These are phyloP conservation scores for Fragilaria crotonensis DNA, from an alignment of 108 stramenopile species.

Conservation along the genomic window DNA sequence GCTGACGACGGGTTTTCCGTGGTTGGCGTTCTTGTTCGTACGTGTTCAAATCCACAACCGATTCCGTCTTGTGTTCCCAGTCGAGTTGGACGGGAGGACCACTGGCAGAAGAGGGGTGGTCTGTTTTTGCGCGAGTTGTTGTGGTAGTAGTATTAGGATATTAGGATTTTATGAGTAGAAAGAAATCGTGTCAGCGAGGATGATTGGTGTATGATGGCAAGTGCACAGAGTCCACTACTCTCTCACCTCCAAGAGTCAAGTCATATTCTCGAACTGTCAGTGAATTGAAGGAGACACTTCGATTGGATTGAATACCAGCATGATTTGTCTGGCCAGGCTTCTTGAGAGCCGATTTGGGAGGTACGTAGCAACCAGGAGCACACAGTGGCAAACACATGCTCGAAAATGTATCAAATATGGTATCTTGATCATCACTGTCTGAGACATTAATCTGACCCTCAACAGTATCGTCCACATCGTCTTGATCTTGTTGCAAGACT, in stretches of 20 bases:
- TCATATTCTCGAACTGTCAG: conserved; percentile 43
- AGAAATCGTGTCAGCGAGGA: no score
- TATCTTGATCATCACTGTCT: neutral
- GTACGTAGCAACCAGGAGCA: neutral
- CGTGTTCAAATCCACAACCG: conserved; percentile 23
- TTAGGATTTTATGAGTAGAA: no score
- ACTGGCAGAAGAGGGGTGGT: conserved; percentile 43
- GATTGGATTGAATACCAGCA: neutral
- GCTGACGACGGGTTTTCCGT: conserved; percentile 30
- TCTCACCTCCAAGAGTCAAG: conserved; percentile 39
- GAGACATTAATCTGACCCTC: neutral
- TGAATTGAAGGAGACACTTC: conserved; percentile 16
- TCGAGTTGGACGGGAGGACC: conserved; percentile 55
- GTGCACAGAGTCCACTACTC: no score
- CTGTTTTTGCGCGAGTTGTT: no score
- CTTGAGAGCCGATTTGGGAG: neutral
- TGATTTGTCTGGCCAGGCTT: neutral
- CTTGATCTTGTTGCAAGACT: no score
- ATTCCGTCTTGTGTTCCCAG: conserved; percentile 16
- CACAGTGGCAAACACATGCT: neutral
- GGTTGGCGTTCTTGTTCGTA: conserved; percentile 43
- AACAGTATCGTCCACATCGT: neutral
- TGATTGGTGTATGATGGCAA: no score
- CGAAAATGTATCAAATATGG: neutral
- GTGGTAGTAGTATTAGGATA: no score